Conservation (phyloP, 257 asterid species). For the Sherardia arvensis region DNA sequence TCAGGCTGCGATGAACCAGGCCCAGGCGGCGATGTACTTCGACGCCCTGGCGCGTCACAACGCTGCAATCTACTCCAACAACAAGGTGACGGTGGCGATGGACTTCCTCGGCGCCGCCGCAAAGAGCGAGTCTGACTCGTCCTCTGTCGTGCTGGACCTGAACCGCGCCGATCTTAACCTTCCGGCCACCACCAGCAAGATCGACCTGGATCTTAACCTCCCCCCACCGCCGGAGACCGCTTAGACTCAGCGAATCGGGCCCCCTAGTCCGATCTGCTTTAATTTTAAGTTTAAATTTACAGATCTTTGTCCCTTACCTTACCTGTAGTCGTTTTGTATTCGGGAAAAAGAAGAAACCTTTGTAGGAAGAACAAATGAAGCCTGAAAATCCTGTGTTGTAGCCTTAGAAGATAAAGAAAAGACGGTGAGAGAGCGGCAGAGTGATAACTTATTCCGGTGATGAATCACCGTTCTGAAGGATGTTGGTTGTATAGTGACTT, state of each 20-base stretch:
- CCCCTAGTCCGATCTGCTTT: not conserved
- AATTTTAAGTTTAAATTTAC: not conserved
- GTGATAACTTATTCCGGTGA: constrained; percentile 12
- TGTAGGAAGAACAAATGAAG: not conserved
- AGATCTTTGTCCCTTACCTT: not conserved
- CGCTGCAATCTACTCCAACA: not conserved
- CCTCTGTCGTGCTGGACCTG: constrained; percentile 31
- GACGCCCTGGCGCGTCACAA: constrained; percentile 10
- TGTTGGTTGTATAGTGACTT: constrained; percentile 12
- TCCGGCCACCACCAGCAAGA: constrained; percentile 16
- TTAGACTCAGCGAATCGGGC: constrained; percentile 4
- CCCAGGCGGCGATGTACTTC: constrained; percentile 8
- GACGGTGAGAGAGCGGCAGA: constrained; percentile 5
- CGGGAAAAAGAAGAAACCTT: not conserved
- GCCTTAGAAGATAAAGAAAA: constrained; percentile 1
- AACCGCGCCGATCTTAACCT: constrained; percentile 11
- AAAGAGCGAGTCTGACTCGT: constrained; percentile 31
- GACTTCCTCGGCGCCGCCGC: constrained; percentile 13
- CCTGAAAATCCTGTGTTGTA: constrained; percentile 9
- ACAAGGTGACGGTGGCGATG: not conserved
- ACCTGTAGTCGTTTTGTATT: not conserved
- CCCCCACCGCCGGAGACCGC: constrained; percentile 37
- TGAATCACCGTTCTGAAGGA: constrained; percentile 14
- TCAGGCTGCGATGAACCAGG: not conserved
- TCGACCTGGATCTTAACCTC: constrained; percentile 35